A percentile compares a stretch with the other conserved stretches of the same genome.
Conservation (phyloP, 768 basidiomycete genomes). For the Leccinum barrowsii region DNA sequence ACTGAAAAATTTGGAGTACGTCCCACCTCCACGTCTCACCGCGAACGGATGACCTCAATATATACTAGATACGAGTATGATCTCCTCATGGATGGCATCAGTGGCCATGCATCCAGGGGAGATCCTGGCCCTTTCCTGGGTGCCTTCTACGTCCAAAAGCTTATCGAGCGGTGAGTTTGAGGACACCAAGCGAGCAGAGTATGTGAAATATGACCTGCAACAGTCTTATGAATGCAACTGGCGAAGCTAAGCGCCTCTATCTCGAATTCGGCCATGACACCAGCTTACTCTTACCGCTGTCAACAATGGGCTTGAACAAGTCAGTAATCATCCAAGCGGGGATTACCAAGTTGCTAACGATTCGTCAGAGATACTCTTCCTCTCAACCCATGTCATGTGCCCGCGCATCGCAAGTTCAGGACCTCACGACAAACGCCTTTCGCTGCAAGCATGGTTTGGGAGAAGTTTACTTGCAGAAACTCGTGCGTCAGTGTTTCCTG, state of each 20-base stretch:
- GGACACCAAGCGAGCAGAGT: background rate
- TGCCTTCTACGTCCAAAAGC: conserved; percentile 36
- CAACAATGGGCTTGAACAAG: conserved; percentile 38
- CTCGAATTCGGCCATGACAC: conserved; percentile 44
- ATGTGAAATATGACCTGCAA: background rate
- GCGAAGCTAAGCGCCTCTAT: conserved; percentile 32
- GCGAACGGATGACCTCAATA: background rate
- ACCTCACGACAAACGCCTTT: conserved; percentile 42
- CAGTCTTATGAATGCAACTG: conserved; percentile 36
- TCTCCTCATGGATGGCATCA: conserved; percentile 36
- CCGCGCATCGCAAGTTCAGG: conserved; percentile 32
- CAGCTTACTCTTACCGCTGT: conserved; percentile 37
- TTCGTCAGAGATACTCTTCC: conserved; percentile 30
- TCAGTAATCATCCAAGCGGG: conserved; percentile 10
- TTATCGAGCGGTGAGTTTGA: conserved; percentile 35
- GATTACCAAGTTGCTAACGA: background rate
- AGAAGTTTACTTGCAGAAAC: conserved; percentile 36
- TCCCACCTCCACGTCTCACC: background rate
- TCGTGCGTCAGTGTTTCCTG: conserved; percentile 22
- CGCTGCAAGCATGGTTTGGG: conserved; percentile 43
- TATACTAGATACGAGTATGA: conserved; percentile 37
- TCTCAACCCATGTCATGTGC: conserved; percentile 28
- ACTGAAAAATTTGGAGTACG: conserved; percentile 36
- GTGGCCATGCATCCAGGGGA: conserved; percentile 33
- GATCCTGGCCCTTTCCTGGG: conserved; percentile 36